Percentiles rank a stretch among this genome's conserved stretches.
phyloP scores from a whole-genome alignment of 768 basidiomycete species.

The Tulasnella sp. region DNA sequence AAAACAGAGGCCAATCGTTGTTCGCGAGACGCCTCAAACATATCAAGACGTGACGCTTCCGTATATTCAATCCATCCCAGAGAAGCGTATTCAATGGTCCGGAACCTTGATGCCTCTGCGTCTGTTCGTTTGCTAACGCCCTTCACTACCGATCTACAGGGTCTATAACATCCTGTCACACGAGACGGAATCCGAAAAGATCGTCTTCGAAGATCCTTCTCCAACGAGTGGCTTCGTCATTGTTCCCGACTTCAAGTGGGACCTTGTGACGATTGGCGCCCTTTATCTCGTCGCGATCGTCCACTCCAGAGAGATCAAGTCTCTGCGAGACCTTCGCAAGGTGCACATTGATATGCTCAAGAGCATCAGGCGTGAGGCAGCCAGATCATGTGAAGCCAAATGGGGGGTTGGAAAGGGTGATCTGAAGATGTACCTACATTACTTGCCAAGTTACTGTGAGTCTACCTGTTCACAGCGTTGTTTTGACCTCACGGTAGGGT shows the following conservation, averaged over 20 bases:
- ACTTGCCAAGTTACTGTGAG: conserved; percentile 93
- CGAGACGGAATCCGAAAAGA: conserved; percentile 57
- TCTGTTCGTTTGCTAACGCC: no score
- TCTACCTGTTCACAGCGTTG: background rate
- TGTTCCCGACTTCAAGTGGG: conserved; percentile 97
- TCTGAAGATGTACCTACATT: conserved; percentile 79
- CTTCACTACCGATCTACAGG: conserved; percentile 41
- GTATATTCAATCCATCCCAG: conserved; percentile 67
- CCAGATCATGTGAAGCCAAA: conserved; percentile 40
- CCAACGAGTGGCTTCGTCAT: conserved; percentile 56
- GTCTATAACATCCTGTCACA: conserved; percentile 76
- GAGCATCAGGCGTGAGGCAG: conserved; percentile 49
- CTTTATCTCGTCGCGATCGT: conserved; percentile 81
- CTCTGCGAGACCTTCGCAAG: conserved; percentile 63
- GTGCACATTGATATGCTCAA: conserved; percentile 57
- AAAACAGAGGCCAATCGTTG: conserved; percentile 55
- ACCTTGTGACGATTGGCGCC: conserved; percentile 57
- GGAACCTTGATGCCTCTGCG: conserved; percentile 14
- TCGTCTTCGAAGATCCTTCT: conserved; percentile 50
- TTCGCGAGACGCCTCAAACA: conserved; percentile 72
- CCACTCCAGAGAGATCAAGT: conserved; percentile 48
- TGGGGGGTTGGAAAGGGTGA: conserved; percentile 58
- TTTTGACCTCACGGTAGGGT: background rate
- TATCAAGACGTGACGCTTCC: conserved; percentile 64
- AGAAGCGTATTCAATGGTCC: conserved; percentile 73